Evolutionary conservation across 176 grass and related monocot genomes (phyloP).

Genomic region (Triticum timopheevii): DNA sequence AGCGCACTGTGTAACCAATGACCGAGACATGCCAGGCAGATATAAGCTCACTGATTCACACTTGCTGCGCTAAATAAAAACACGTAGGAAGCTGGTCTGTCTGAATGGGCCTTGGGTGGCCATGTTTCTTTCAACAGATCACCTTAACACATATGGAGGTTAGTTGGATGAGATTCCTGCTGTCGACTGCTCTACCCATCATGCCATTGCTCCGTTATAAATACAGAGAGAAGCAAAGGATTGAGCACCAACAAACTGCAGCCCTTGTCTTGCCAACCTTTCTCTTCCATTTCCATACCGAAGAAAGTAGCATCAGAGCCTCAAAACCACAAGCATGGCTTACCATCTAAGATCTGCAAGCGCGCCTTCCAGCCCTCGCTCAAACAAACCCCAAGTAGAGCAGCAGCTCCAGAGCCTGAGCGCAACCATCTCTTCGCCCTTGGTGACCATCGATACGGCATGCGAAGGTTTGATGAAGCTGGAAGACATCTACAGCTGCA

Average conservation of each 20-base stretch:
- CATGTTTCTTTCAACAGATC: slow-evolving; percentile 17
- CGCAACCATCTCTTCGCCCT: slow-evolving; percentile 14
- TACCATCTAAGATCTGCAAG: slow-evolving; percentile 50
- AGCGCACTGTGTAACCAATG: slow-evolving; percentile 18
- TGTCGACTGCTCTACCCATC: slow-evolving; percentile 16
- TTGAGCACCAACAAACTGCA: slow-evolving; percentile 31
- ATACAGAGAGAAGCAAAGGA: neutral
- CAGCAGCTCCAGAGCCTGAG: slow-evolving; percentile 37
- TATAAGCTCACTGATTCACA: neutral
- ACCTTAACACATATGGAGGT: slow-evolving; percentile 5
- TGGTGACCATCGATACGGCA: neutral
- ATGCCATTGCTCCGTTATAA: slow-evolving; percentile 11
- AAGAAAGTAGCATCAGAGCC: slow-evolving; percentile 10
- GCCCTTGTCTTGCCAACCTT: neutral
- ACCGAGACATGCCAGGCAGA: slow-evolving; percentile 33
- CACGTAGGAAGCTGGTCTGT: slow-evolving; percentile 1
- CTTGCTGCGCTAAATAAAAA: slow-evolving; percentile 12
- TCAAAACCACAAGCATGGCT: slow-evolving; percentile 34
- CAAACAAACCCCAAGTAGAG: slow-evolving; percentile 18
- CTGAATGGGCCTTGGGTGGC: neutral
- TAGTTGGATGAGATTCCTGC: slow-evolving; percentile 27
- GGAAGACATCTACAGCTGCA: slow-evolving; percentile 26
- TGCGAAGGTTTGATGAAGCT: slow-evolving; percentile 34
- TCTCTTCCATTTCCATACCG: neutral
- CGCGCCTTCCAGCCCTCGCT: slow-evolving; percentile 41